Conservation (phyloP, 169 alveolate genomes). For the Plasmodium vinckei region DNA sequence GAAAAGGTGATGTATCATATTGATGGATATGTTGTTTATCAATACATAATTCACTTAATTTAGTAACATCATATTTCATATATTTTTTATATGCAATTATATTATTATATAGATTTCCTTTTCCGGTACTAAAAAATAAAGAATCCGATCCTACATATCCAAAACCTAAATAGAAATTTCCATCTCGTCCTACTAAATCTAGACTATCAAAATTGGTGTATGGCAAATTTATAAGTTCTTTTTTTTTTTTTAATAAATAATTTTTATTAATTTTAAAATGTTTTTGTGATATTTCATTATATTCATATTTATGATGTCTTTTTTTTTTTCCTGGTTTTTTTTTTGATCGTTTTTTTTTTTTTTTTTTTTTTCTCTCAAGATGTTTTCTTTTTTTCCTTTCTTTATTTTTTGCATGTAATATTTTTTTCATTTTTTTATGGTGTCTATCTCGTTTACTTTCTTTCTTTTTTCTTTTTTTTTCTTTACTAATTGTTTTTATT, state of each 20-base stretch:
- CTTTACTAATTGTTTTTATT: neutral
- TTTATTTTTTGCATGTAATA: neutral
- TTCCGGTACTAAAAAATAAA: constrained; percentile 81
- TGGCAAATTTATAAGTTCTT: constrained; percentile 76
- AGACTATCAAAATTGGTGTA: constrained; percentile 84
- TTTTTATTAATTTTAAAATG: constrained; percentile 56
- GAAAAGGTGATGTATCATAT: constrained; percentile 58
- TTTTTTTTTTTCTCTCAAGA: neutral
- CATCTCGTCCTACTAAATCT: constrained; percentile 89
- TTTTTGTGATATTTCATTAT: constrained; percentile 23
- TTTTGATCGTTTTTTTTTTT: constrained; percentile 1
- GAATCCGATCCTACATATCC: constrained; percentile 87
- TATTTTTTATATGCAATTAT: constrained; percentile 71
- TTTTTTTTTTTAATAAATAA: constrained; percentile 61
- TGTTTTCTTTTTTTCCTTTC: neutral
- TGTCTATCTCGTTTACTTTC: neutral
- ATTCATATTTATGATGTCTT: neutral
- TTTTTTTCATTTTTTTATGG: neutral
- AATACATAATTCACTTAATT: constrained; percentile 69
- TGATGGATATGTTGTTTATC: constrained; percentile 69
- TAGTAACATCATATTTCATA: constrained; percentile 43
- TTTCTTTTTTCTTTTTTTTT: neutral
- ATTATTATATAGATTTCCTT: constrained; percentile 84
- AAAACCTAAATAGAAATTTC: constrained; percentile 88
- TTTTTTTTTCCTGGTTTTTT: neutral